Base-by-base conservation (phyloP, 2,329 filamentous ascomycete species). In the Colletotrichum limetticola region DNA sequence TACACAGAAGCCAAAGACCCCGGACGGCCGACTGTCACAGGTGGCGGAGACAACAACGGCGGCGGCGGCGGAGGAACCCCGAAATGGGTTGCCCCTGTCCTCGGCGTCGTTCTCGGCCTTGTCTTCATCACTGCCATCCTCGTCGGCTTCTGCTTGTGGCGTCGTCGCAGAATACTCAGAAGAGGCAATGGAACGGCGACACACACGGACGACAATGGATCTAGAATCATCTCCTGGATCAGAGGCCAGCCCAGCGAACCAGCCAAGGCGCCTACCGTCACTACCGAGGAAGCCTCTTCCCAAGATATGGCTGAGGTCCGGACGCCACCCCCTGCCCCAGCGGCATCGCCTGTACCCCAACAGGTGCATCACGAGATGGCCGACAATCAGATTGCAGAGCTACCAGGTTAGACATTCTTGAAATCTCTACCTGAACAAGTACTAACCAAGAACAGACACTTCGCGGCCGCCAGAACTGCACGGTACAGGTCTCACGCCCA, bases 21-120 rank as follows among this genome's bases (percentile, higher is more conserved):
- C 76, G 79, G 57, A 76, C 77, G 60, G 62, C 74, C 78, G 58
- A 59, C 49, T 73, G 42, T 62, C 74, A 19, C 62, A 3, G 66
- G 66, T 4, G 66, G 77, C 7, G 73, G 46, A 24, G 42, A 58
- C 22, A 49, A 46, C 11, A 56, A 72, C 2, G 75, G 56, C 8
- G 72, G 75, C 9, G 76, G 76, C 6, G 82, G 80, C 1, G 62
- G 62, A 8, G 52, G 85, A 26, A 85, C 89, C 4, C 89, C 91
- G 0, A 81, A 81, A 5, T 93, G 89, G 85, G 86, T 92, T 1
- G 87, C 86, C 0, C 90, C 91, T 0, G 88, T 93, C 2, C 81
- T 93, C 0, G 90, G 90, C 19, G 89, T 91, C 4, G 86, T 92
- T 5, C 83, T 91, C 2, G 90, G 90, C 3, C 82, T 91, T 1